phyloP scores from a whole-genome alignment of 331 rosid genomes.

The Quercus tomentella region DNA sequence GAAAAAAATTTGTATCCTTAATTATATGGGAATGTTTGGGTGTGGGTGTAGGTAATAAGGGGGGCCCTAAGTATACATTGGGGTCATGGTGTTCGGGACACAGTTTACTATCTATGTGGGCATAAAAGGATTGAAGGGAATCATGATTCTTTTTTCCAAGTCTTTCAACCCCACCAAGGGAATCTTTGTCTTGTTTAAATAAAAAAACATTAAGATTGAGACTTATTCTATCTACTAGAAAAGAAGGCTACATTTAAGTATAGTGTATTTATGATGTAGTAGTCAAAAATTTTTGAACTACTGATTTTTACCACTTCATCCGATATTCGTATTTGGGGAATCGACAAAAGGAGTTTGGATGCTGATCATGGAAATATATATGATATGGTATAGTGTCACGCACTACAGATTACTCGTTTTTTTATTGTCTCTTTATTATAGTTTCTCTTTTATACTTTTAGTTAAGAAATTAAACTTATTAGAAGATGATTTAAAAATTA shows the following conservation, averaged over 20 bases:
- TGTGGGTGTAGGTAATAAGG: background rate
- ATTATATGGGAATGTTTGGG: slow-evolving; percentile 18
- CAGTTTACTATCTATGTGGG: slow-evolving; percentile 1
- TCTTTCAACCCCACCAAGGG: slow-evolving; percentile 29
- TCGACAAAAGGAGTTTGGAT: slow-evolving; percentile 13
- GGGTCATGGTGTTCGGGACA: slow-evolving; percentile 30
- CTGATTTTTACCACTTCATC: background rate
- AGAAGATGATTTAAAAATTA: no score
- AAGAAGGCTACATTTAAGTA: background rate
- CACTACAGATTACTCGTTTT: background rate
- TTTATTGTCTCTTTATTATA: background rate
- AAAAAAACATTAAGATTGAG: background rate
- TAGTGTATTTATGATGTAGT: background rate
- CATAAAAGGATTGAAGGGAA: slow-evolving; percentile 21
- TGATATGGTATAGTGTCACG: background rate
- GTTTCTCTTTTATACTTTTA: no score
- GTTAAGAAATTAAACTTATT: no score
- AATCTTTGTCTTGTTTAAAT: slow-evolving; percentile 49
- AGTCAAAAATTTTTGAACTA: slow-evolving; percentile 3
- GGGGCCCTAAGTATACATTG: slow-evolving; percentile 15
- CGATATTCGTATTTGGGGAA: background rate
- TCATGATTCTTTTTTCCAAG: background rate
- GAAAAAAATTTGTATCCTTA: background rate
- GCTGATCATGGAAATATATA: background rate
- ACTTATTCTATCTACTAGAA: slow-evolving; percentile 19